These are phyloP conservation scores for Arctium lappa DNA, from an alignment of 129 eudicot genomes.

Conservation along the genomic window DNA sequence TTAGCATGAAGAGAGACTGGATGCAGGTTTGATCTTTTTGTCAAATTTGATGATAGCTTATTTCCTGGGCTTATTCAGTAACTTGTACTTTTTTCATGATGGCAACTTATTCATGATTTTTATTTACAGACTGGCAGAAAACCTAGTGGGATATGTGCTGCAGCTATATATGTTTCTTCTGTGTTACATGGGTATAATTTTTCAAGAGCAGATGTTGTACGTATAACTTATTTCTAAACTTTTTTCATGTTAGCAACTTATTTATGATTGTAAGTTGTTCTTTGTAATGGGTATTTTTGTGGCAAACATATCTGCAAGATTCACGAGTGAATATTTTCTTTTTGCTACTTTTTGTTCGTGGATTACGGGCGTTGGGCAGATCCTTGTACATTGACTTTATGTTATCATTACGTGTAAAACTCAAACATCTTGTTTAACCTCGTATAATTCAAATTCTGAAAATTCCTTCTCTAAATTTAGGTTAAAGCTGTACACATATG, in stretches of 20 bases:
- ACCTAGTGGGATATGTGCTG: slow-evolving; percentile 87
- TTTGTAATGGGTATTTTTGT: neutral
- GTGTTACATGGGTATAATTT: slow-evolving; percentile 50
- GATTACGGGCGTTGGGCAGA: neutral
- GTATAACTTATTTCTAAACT: slow-evolving; percentile 13
- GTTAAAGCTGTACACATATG: slow-evolving; percentile 67
- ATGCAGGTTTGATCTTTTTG: slow-evolving; percentile 51
- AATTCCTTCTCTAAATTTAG: slow-evolving; percentile 22
- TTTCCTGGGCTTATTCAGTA: neutral
- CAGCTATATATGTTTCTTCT: slow-evolving; percentile 69
- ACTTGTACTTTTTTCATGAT: neutral
- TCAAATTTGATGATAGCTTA: neutral
- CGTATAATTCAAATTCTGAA: neutral
- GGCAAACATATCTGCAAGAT: neutral
- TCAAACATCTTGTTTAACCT: neutral
- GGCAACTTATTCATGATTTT: neutral
- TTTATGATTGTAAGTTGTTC: neutral
- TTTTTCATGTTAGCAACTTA: neutral
- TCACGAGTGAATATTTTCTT: neutral
- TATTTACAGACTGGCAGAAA: slow-evolving; percentile 68
- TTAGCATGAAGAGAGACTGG: slow-evolving; percentile 79
- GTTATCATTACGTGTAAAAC: neutral
- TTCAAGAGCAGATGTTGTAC: slow-evolving; percentile 55
- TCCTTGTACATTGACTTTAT: neutral
- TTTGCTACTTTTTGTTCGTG: neutral